Evolutionary conservation across 805 yeast genomes (phyloP), one percentile per base, ranked within the genome.

Genomic region (Candida railenensis): DNA sequence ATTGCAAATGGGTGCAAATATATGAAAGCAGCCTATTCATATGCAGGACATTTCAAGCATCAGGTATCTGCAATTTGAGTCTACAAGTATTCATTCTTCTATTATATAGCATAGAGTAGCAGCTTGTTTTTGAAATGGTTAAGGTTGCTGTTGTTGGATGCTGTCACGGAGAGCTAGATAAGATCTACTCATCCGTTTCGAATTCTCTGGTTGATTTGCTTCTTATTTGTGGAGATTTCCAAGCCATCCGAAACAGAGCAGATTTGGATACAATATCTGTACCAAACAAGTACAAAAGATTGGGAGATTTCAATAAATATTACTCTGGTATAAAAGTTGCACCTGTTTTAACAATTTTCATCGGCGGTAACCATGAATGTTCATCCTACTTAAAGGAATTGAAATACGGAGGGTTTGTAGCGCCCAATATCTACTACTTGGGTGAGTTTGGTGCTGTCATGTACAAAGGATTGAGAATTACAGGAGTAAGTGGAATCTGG

Each of bases 301-400:
- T 89, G 54, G 96, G 97, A 2, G 96, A 92, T 55, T 94, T 92
- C 62, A 81, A 78, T 38, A 67, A 77, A 20, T 92, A 90, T 61
- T 88, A 87, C 57, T 59, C 58, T 1, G 89, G 92, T 1, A 52
- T 56, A 16, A 69, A 66, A 40, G 62, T 44, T 22, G 96, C 96
- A 0, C 96, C 97, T 0, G 73, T 85, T 1, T 64, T 82, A 28
- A 92, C 98, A 0, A 54, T 94, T 0, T 86, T 92, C 53, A 81
- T 94, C 37, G 98, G 99, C 2, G 99, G 99, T 0, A 94, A 94
- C 65, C 99, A 94, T 59, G 99, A 94, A 60, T 83, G 94, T 3
- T 87, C 95, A 48, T 81, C 83, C 48, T 88, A 87, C 60, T 59
- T 94, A 51, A 70, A 78, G 49, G 89, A 87, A 54, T 66, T 91